A percentile compares a stretch with the other conserved stretches of the same genome.
Conservation (phyloP, 2,329 filamentous ascomycete species). For the Rasamsonia emersonii region DNA sequence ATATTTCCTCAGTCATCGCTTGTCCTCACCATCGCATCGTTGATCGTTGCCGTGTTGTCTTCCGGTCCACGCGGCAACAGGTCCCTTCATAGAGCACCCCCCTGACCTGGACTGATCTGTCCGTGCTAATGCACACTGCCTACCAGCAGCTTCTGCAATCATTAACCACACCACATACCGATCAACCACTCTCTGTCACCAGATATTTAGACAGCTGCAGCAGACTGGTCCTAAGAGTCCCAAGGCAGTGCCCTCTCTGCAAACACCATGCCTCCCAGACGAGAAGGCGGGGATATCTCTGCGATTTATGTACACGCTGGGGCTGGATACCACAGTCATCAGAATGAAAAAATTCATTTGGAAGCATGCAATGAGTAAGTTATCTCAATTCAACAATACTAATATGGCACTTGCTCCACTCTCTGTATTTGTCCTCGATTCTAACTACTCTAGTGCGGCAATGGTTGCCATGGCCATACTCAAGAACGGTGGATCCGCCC, state of each 20-base stretch:
- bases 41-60: not conserved
- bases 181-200: slow-evolving; percentile 1
- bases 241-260: not conserved
- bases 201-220: not conserved
- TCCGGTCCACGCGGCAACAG: not conserved
- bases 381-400: slow-evolving; percentile 2
- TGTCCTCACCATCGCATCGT: not conserved
- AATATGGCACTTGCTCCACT: slow-evolving; percentile 9
- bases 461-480: slow-evolving; percentile 73
- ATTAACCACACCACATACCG: not conserved
- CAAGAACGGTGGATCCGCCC: slow-evolving; percentile 65
- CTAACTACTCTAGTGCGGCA: slow-evolving; percentile 55
- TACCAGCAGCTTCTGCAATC: not conserved
- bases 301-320: slow-evolving; percentile 95
- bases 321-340: slow-evolving; percentile 81
- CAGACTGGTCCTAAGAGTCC: not conserved
- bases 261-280: slow-evolving; percentile 24
- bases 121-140: not conserved
- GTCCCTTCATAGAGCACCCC: not conserved
- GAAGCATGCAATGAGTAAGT: slow-evolving; percentile 80
- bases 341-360: slow-evolving; percentile 79
- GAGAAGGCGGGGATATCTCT: slow-evolving; percentile 43
- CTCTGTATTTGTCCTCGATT: slow-evolving; percentile 6
- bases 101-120: not conserved
- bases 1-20: not conserved